Evolutionary conservation across 306 rosid genomes (phyloP).

Genomic region (Hippophae gyantsensis): DNA sequence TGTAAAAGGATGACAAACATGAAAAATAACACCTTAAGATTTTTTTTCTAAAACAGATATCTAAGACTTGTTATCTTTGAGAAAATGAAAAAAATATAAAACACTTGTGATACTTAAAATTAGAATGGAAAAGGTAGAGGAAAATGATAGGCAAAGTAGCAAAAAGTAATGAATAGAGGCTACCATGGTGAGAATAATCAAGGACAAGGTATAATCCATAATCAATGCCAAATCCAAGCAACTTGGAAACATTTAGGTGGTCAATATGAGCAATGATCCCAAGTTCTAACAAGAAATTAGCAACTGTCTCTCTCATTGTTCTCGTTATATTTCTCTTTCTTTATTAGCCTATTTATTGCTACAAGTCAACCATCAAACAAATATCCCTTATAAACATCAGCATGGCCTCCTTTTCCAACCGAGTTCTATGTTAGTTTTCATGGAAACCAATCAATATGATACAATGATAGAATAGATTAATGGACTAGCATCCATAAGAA

Average conservation of each 20-base stretch:
- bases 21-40: neutral
- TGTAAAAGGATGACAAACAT: constrained; percentile 21
- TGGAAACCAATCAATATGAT: neutral
- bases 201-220: constrained; percentile 76
- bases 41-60: neutral
- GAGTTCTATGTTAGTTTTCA: constrained; percentile 42
- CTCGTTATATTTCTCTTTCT: constrained; percentile 45
- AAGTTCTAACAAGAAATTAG: constrained; percentile 75
- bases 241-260: constrained; percentile 65
- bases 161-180: constrained; percentile 72
- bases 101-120: neutral
- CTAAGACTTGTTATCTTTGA: neutral
- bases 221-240: constrained; percentile 77
- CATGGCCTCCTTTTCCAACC: constrained; percentile 91
- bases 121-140: constrained; percentile 2
- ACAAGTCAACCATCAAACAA: constrained; percentile 56
- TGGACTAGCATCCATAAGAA: neutral
- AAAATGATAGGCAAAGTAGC: constrained; percentile 28
- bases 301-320: constrained; percentile 27
- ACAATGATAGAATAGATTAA: neutral
- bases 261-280: constrained; percentile 87
- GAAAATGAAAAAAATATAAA: neutral
- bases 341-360: constrained; percentile 76
- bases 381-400: constrained; percentile 76
- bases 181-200: constrained; percentile 60